Percentiles rank a stretch among this genome's conserved stretches.
Evolutionary conservation across 1,284 basidiomycete species (phyloP).

Genomic region (Trametes pubescens): DNA sequence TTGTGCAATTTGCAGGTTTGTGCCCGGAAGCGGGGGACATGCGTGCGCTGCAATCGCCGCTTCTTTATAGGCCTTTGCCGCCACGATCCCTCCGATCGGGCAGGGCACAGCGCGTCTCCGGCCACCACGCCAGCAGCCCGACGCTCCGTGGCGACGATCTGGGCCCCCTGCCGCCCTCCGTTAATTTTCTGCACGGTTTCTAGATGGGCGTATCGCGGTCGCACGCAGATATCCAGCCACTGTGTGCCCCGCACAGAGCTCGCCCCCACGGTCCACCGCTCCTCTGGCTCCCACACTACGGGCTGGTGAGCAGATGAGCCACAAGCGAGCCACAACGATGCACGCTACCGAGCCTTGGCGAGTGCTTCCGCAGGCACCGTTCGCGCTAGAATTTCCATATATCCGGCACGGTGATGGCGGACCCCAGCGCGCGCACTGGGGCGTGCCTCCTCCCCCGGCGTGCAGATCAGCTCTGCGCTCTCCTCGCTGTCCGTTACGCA

Average conservation of each 20-base stretch:
- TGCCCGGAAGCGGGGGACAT: conserved; percentile 12
- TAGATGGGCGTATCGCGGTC: neutral
- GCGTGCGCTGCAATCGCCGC: neutral
- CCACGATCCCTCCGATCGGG: conserved; percentile 6
- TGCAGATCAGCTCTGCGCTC: neutral
- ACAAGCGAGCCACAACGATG: conserved; percentile 21
- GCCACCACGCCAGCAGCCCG: neutral
- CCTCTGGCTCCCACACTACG: conserved; percentile 24
- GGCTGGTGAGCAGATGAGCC: conserved; percentile 18
- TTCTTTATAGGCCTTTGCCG: neutral
- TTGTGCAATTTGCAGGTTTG: conserved; percentile 15
- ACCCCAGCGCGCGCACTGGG: neutral
- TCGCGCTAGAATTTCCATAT: conserved; percentile 20
- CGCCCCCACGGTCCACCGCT: neutral
- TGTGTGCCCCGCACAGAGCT: neutral
- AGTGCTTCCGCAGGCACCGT: conserved; percentile 14
- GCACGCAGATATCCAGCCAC: neutral
- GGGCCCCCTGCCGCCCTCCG: neutral
- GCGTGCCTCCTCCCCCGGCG: neutral
- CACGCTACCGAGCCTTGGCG: conserved; percentile 14
- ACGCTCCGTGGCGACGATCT: neutral
- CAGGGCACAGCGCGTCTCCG: neutral
- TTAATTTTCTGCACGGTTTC: neutral
- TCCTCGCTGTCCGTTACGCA: neutral
- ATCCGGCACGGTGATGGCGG: conserved; percentile 12